Conservation (phyloP, 192 early-diverging fungal species). For the Coemansia sp. region DNA sequence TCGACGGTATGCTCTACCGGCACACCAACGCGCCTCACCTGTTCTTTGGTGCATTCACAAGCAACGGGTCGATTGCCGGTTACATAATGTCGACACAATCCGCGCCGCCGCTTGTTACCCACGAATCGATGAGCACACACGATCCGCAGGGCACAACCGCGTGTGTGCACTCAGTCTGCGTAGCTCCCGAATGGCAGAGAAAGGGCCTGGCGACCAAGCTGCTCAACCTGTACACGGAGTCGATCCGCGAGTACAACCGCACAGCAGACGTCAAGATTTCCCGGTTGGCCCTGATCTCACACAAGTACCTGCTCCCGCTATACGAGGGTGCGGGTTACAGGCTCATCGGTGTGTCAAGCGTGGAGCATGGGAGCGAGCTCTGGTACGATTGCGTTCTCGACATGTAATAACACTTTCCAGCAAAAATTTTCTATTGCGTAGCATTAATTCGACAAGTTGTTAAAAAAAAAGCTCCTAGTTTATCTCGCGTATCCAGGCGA, state of each 20-base stretch:
- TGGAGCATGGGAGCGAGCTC: conserved; percentile 55
- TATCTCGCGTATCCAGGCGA: conserved; percentile 26
- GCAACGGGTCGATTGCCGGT: conserved; percentile 41
- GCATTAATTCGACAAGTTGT: too few relatives aligned
- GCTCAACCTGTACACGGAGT: conserved; percentile 51
- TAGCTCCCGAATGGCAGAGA: conserved; percentile 46
- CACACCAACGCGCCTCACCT: conserved; percentile 26
- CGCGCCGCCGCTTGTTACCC: conserved; percentile 48
- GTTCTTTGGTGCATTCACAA: conserved; percentile 40
- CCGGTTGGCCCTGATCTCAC: conserved; percentile 58
- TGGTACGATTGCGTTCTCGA: conserved; percentile 45
- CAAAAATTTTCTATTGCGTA: too few relatives aligned
- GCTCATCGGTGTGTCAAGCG: conserved; percentile 54
- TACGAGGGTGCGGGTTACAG: conserved; percentile 66
- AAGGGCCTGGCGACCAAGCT: conserved; percentile 59
- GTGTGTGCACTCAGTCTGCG: conserved; percentile 69
- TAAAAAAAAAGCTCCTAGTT: background rate
- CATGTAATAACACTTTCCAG: conserved; percentile 13
- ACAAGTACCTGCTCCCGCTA: conserved; percentile 54
- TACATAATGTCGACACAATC: conserved; percentile 62
- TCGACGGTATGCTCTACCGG: conserved; percentile 34
- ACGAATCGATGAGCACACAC: conserved; percentile 63
- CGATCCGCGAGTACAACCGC: conserved; percentile 29
- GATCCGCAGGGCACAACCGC: conserved; percentile 61
- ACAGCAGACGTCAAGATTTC: conserved; percentile 21